Conservation (phyloP, 2,329 filamentous ascomycete species). For the Hortaea sp. region DNA sequence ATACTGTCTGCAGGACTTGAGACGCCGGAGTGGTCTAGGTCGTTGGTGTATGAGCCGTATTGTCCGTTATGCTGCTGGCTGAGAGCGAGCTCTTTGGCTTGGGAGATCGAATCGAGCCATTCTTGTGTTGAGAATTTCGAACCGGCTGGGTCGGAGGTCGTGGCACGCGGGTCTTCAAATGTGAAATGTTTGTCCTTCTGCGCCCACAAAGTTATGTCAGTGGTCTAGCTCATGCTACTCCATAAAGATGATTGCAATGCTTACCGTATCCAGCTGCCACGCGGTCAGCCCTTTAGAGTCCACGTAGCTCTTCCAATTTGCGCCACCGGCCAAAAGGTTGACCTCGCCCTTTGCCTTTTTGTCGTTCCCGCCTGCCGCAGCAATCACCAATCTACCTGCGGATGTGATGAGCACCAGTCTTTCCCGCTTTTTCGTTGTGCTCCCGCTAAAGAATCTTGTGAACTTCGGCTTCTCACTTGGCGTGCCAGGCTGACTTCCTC, state of each 20-base stretch:
- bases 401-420: conserved; percentile 92
- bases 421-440: conserved; percentile 83
- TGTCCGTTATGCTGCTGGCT: conserved; percentile 43
- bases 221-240: not conserved
- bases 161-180: conserved; percentile 84
- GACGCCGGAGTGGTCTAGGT: conserved; percentile 30
- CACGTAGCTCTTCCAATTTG: conserved; percentile 66
- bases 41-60: conserved; percentile 53
- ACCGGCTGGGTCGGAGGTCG: conserved; percentile 51
- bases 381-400: conserved; percentile 78
- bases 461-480: conserved; percentile 59
- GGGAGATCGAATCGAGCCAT: conserved; percentile 83
- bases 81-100: conserved; percentile 72
- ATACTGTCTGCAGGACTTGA: conserved; percentile 63
- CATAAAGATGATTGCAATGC: conserved; percentile 29
- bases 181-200: conserved; percentile 58
- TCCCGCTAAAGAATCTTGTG: conserved; percentile 85
- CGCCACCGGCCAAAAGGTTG: conserved; percentile 63
- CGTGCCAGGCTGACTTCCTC: conserved; percentile 46
- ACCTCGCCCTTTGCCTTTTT: conserved; percentile 92
- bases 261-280: conserved; percentile 89
- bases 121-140: conserved; percentile 67
- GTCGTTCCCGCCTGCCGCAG: conserved; percentile 84
- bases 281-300: conserved; percentile 81
- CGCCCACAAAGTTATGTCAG: not conserved